Conservation (phyloP, 2,329 filamentous ascomycete species). For the Fusarium globosum region DNA sequence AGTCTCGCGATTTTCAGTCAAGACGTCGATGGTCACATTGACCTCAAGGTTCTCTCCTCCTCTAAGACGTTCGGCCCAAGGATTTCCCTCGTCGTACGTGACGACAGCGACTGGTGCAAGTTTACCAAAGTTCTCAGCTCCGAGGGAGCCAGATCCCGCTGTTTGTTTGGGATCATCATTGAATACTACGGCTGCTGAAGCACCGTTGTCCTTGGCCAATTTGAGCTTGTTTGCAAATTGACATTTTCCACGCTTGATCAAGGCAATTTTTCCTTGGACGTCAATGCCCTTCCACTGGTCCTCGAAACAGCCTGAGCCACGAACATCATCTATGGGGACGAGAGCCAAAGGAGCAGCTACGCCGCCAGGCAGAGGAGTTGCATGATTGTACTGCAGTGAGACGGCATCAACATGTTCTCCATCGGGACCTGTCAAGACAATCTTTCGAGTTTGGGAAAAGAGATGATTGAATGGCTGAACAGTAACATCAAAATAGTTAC, state of each 20-base stretch:
- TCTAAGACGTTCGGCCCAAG: constrained; percentile 48
- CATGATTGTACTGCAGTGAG: constrained; percentile 55
- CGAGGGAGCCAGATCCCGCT: constrained; percentile 62
- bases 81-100: constrained; percentile 47
- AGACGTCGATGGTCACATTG: constrained; percentile 50
- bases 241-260: constrained; percentile 57
- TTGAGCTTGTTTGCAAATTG: constrained; percentile 54
- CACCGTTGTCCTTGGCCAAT: constrained; percentile 51
- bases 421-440: constrained; percentile 8
- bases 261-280: constrained; percentile 54
- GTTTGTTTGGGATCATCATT: constrained; percentile 64
- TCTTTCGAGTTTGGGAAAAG: constrained; percentile 17
- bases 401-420: constrained; percentile 28
- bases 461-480: constrained; percentile 25
- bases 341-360: constrained; percentile 49
- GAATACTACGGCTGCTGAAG: constrained; percentile 65
- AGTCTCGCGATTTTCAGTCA: constrained; percentile 50
- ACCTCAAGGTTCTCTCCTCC: constrained; percentile 48
- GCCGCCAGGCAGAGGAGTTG: constrained; percentile 49
- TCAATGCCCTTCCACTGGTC: constrained; percentile 55
- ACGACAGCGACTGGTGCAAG: constrained; percentile 51
- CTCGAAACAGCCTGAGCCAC: constrained; percentile 50
- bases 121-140: constrained; percentile 51
- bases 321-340: constrained; percentile 48
- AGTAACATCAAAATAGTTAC: constrained; percentile 6